phyloP scores from a whole-genome alignment of 345 rosid species.

The Corchorus olitorius region DNA sequence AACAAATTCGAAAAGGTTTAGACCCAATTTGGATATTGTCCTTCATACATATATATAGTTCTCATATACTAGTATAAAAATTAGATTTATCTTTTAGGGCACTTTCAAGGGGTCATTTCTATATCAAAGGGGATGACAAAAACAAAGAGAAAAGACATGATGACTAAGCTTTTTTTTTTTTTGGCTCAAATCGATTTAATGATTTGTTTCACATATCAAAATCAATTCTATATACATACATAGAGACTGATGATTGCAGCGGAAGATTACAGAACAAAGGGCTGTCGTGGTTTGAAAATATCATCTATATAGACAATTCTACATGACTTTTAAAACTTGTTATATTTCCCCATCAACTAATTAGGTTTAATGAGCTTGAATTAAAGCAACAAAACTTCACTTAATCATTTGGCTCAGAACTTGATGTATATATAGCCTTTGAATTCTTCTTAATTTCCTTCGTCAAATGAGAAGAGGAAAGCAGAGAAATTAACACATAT shows the following conservation, averaged over 20 bases:
- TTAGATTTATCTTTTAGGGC: neutral
- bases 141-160: neutral
- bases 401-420: too few species aligned
- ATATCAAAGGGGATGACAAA: neutral
- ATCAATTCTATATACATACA: neutral
- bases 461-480: too few species aligned
- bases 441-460: too few species aligned
- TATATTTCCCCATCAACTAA: neutral
- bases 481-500: neutral
- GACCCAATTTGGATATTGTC: too few species aligned
- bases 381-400: neutral
- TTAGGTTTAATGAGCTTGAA: neutral
- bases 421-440: too few species aligned
- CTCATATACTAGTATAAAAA: too few species aligned
- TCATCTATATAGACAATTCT: neutral
- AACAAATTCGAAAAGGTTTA: too few species aligned
- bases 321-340: neutral
- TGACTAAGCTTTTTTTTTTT: slow-evolving; percentile 6
- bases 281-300: neutral
- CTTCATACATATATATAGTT: too few species aligned
- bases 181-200: slow-evolving; percentile 6
- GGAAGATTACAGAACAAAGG: neutral
- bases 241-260: neutral
- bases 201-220: slow-evolving; percentile 1
- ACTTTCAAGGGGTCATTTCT: slow-evolving; percentile 2